phyloP scores from a whole-genome alignment of 108 stramenopile species.

The Fistulifera pelliculosa region DNA sequence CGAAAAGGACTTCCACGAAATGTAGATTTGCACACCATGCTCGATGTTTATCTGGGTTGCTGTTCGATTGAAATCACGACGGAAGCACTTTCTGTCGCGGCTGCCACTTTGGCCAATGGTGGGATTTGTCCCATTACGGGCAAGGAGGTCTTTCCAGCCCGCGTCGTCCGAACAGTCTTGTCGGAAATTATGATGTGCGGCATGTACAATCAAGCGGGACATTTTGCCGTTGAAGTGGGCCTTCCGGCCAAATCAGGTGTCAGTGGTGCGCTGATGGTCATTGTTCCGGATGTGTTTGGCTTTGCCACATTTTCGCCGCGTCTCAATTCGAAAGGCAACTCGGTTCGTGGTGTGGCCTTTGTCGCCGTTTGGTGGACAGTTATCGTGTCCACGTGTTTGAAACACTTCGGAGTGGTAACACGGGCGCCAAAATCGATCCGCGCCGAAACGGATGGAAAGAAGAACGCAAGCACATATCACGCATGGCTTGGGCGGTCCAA shows the following conservation, averaged over 20 bases:
- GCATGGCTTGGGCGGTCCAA: slow-evolving; percentile 6
- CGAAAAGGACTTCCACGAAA: slow-evolving; percentile 13
- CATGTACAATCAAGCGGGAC: slow-evolving; percentile 35
- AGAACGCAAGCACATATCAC: slow-evolving; percentile 5
- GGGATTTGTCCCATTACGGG: slow-evolving; percentile 23
- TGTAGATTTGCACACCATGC: slow-evolving; percentile 16
- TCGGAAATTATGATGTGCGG: slow-evolving; percentile 23
- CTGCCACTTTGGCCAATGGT: slow-evolving; percentile 34
- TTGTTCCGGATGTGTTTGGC: slow-evolving; percentile 27
- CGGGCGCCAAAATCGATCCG: slow-evolving; percentile 12
- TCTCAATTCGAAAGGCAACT: slow-evolving; percentile 35
- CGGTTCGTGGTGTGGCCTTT: slow-evolving; percentile 22
- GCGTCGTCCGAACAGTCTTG: slow-evolving; percentile 14
- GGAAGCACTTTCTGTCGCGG: slow-evolving; percentile 16
- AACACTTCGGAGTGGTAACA: slow-evolving; percentile 6
- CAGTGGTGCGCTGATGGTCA: slow-evolving; percentile 22
- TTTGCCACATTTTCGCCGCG: slow-evolving; percentile 28
- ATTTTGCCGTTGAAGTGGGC: slow-evolving; percentile 23
- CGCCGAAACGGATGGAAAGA: slow-evolving; percentile 10
- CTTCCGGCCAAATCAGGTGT: slow-evolving; percentile 43
- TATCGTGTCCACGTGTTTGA: slow-evolving; percentile 19
- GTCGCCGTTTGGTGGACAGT: slow-evolving; percentile 11
- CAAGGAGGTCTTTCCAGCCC: slow-evolving; percentile 18
- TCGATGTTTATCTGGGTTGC: slow-evolving; percentile 23
- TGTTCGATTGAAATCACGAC: slow-evolving; percentile 29